Evolutionary conservation across 306 rosid species (phyloP).

Genomic region (Adenanthera pavonina): DNA sequence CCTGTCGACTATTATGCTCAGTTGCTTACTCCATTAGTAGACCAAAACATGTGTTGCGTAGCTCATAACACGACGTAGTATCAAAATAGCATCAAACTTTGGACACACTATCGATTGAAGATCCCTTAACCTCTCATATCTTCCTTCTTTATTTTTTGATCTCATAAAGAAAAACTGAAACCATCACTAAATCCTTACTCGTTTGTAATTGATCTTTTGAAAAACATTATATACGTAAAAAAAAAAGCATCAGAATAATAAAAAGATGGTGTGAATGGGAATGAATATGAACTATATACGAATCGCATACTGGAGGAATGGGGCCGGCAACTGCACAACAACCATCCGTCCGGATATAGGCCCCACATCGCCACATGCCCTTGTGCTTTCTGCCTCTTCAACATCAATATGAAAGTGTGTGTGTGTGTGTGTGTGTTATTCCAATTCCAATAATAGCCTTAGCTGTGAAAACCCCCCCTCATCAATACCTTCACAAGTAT

Average conservation of each 20-base stretch:
- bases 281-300: background rate
- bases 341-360: constrained; percentile 7
- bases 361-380: constrained; percentile 2
- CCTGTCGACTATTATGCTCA: background rate
- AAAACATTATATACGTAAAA: background rate
- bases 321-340: constrained; percentile 34
- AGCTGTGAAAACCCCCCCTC: background rate
- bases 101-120: background rate
- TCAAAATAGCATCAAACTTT: background rate
- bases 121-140: background rate
- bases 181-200: background rate
- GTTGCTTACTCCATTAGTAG: background rate
- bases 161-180: background rate
- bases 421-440: too few species aligned
- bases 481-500: background rate
- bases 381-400: background rate
- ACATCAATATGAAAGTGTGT: background rate
- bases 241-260: background rate
- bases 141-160: background rate
- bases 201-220: background rate
- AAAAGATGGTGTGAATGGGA: background rate
- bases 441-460: background rate
- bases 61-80: background rate
- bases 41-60: background rate
- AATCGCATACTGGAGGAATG: background rate